Evolutionary conservation across 495 filamentous ascomycete genomes (phyloP), one percentile per base, ranked within the genome.

Genomic region (Penicillium chermesinum): DNA sequence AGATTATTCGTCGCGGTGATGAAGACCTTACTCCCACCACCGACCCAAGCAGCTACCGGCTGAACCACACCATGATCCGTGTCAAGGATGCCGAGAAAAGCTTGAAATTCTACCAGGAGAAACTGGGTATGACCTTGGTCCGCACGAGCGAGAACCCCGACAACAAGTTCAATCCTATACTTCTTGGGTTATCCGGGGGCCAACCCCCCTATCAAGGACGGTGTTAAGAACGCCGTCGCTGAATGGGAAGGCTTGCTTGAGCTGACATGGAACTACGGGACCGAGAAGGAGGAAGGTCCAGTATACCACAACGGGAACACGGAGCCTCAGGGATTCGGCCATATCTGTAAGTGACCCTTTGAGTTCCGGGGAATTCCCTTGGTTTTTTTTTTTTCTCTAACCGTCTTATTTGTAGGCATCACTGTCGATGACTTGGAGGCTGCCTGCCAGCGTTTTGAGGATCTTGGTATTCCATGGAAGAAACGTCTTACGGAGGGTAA

Each of bases 191-290:
- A 98, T 58, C 68, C 69, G 22, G 54, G 40, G 1, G 56, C 77
- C 19, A 65, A 70, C 59, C 70, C 77, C 25, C 49, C 69, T 33
- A 71, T 72, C 17, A 55, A 73, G 20, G 74, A 84, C 22, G 74
- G 66, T 39, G 73, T 65, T 27, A 71, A 67, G 38, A 85, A 81
- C 53, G 71, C 77, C 36, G 59, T 82, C 2, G 80, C 85, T 2
- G 78, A 80, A 34, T 78, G 81, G 41, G 91, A 96, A 61, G 91
- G 91, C 2, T 61, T 96, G 43, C 71, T 96, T 9, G 91, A 96
- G 71, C 60, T 98, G 55, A 96, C 91, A 16, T 96, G 89, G 88
- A 96, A 98, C 63, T 93, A 95, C 53, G 93, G 93, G 35, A 96
- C 93, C 2, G 93, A 98, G 75, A 91, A 88, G 60, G 82, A 96